Base-by-base conservation (phyloP, 257 asterid species). In the Solanum habrochaites region DNA sequence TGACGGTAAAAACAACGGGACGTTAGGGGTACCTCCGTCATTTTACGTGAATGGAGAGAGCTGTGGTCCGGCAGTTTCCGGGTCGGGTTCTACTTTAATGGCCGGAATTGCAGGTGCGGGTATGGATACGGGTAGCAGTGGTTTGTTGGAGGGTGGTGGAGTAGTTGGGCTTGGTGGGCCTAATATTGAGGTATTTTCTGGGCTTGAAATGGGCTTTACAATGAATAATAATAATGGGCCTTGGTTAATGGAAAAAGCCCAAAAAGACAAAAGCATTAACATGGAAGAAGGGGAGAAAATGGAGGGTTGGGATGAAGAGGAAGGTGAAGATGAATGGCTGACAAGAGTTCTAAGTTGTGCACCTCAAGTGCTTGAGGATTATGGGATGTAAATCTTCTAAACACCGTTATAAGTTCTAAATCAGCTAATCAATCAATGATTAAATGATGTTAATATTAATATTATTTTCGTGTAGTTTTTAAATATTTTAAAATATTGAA, bases 301-400 rank as follows among this genome's bases (percentile, higher is more conserved):
- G 87, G 85, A 86, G 42, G 88, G 88, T 58, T 86, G 70, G 40
- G 88, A 73, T 74, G 88, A 80, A 32, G 39, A 13, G 32, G 85
- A 73, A 45, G 85, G 49, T 14, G 88, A 86, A 4, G 88, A 86
- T 86, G 88, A 86, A 64, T 86, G 88, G 88, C 66, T 86, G 37
- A 37, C 88, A n/a, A 74, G 83, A 77, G 49, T 86, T 49, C 88
- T 86, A 40, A 49, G 67, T 77, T 74, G 27, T 72, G 42, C 84
- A 31, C 73, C 88, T 56, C 74, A 62, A 31, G 85, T 49, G 37
- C 88, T 86, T 74, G 88, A 74, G 49, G 88, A 73, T 42, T 47
- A 47, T 80, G 31, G 84, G 75, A 35, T 86, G 58, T 74, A 77
- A n/a, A 18, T 43, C 14, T 29, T 85, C 18, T 49, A 71, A 69